These are phyloP conservation scores for Penicillium manginii DNA, from an alignment of 495 filamentous ascomycete genomes.

Conservation along the genomic window DNA sequence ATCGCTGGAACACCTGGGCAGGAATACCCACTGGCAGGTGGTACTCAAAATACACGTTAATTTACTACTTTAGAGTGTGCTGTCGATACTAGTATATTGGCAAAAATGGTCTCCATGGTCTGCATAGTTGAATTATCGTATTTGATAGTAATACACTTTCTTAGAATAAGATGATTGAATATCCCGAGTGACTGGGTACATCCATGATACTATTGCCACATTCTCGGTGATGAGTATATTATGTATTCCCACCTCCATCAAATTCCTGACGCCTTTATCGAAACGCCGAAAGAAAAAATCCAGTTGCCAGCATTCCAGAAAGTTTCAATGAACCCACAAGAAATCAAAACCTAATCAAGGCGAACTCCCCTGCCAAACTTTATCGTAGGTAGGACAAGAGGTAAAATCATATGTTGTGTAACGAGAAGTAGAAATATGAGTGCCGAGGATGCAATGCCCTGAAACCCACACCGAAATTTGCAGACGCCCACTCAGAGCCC, in stretches of 20 bases:
- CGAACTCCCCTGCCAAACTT: background rate
- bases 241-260: background rate
- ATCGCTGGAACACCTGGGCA: no score
- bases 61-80: background rate
- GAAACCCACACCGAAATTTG: constrained; percentile 1
- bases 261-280: background rate
- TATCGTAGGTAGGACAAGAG: constrained; percentile 1
- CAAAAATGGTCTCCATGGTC: background rate
- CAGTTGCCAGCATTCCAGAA: background rate
- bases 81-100: background rate
- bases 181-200: background rate
- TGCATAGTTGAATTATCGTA: background rate
- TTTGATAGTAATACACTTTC: constrained; percentile 4
- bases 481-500: background rate
- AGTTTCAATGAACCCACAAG: background rate
- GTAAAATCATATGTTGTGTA: constrained; percentile 5
- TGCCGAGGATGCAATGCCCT: constrained; percentile 1
- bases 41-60: no score
- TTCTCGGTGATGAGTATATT: background rate
- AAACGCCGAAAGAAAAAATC: background rate
- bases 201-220: background rate
- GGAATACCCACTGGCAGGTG: no score
- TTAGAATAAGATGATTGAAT: background rate
- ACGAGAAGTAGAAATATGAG: background rate
- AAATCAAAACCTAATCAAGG: background rate